Conservation (phyloP, 1,284 basidiomycete genomes). For the Leucoagaricus sp. region DNA sequence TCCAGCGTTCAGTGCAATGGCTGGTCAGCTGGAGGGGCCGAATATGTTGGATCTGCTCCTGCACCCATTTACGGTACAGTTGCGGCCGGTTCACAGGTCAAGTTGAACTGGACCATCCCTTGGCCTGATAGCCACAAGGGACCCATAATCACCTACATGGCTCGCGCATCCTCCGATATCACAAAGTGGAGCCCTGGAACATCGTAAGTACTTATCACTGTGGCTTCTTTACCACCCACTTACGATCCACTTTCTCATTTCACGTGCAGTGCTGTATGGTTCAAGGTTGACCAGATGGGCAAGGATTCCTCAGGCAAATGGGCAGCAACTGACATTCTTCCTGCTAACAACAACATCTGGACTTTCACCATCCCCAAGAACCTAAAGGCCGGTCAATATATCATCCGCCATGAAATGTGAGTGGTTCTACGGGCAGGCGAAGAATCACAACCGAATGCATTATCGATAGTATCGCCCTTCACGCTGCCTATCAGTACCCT, state of each 20-base stretch:
- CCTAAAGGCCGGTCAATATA: slow-evolving; percentile 47
- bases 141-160: slow-evolving; percentile 51
- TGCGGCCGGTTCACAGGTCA: slow-evolving; percentile 42
- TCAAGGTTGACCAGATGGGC: slow-evolving; percentile 48
- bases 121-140: slow-evolving; percentile 50
- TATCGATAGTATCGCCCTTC: slow-evolving; percentile 39
- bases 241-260: not conserved
- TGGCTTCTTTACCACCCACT: too few species aligned
- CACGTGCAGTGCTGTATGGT: slow-evolving; percentile 41
- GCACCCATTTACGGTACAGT: slow-evolving; percentile 45
- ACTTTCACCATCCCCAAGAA: slow-evolving; percentile 47
- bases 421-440: slow-evolving; percentile 11
- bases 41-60: slow-evolving; percentile 36
- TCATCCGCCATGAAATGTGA: slow-evolving; percentile 51
- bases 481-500: slow-evolving; percentile 36
- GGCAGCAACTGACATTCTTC: slow-evolving; percentile 44
- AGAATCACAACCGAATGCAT: not conserved
- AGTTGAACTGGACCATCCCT: slow-evolving; percentile 46
- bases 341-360: slow-evolving; percentile 41
- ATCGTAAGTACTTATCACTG: slow-evolving; percentile 38
- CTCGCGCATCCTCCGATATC: slow-evolving; percentile 45
- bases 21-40: slow-evolving; percentile 36
- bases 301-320: slow-evolving; percentile 44
- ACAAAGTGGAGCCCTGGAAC: slow-evolving; percentile 45
- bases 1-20: slow-evolving; percentile 45